Conservation (phyloP, 495 filamentous ascomycete species). For the Aspergillus leporis region DNA sequence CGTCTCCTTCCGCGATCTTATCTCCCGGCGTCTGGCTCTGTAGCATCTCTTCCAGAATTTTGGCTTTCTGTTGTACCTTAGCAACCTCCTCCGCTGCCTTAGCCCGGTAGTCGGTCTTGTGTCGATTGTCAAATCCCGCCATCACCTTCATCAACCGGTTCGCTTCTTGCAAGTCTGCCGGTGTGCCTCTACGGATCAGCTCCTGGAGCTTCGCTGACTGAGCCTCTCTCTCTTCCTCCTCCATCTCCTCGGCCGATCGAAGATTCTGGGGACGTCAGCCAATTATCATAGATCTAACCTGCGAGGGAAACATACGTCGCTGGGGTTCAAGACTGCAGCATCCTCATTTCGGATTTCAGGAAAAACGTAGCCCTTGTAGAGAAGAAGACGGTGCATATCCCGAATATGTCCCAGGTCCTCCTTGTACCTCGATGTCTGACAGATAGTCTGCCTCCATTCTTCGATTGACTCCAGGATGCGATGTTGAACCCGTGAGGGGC, state of each 20-base stretch:
- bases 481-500: conserved; percentile 82
- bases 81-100: conserved; percentile 94
- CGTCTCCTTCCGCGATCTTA: conserved; percentile 82
- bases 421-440: conserved; percentile 94
- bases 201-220: conserved; percentile 98
- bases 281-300: background rate
- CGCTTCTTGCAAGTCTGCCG: conserved; percentile 91
- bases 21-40: conserved; percentile 82
- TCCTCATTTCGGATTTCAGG: conserved; percentile 90
- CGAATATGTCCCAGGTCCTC: conserved; percentile 94
- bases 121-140: conserved; percentile 92
- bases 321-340: conserved; percentile 95
- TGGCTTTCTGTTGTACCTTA: conserved; percentile 90
- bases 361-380: conserved; percentile 95
- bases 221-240: conserved; percentile 90
- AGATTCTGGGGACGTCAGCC: conserved; percentile 66
- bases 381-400: conserved; percentile 95
- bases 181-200: conserved; percentile 86
- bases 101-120: conserved; percentile 95
- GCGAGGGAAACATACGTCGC: conserved; percentile 68
- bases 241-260: conserved; percentile 97
- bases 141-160: conserved; percentile 98
- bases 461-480: conserved; percentile 96
- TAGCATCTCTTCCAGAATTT: conserved; percentile 88
- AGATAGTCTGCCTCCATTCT: conserved; percentile 98